Percentiles rank a stretch among this genome's conserved stretches.
Conservation (phyloP, 768 basidiomycete species). For the Boletus sp. region DNA sequence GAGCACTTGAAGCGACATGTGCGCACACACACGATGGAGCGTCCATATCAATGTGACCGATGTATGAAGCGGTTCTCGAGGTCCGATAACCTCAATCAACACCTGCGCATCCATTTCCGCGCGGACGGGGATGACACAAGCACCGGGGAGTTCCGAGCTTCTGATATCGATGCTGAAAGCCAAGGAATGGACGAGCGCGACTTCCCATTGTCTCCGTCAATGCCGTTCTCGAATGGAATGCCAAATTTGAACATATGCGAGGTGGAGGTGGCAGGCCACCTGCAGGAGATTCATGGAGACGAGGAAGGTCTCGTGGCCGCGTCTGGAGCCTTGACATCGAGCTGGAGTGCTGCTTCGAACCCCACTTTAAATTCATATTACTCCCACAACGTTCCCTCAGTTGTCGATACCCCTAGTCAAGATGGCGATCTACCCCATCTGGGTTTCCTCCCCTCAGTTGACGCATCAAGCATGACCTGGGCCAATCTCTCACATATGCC, state of each 20-base stretch:
- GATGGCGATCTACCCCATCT: slow-evolving; percentile 21
- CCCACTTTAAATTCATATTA: slow-evolving; percentile 25
- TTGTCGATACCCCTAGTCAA: slow-evolving; percentile 17
- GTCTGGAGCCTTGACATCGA: slow-evolving; percentile 17
- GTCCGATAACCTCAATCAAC: slow-evolving; percentile 87
- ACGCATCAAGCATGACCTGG: slow-evolving; percentile 27
- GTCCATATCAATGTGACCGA: slow-evolving; percentile 70
- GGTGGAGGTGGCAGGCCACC: slow-evolving; percentile 55
- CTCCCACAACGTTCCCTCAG: slow-evolving; percentile 14
- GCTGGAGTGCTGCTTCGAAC: slow-evolving; percentile 15
- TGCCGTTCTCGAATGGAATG: slow-evolving; percentile 30
- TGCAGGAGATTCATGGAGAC: slow-evolving; percentile 56
- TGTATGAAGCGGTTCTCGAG: slow-evolving; percentile 85
- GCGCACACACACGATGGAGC: slow-evolving; percentile 86
- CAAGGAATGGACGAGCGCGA: slow-evolving; percentile 37
- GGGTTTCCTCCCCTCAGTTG: slow-evolving; percentile 21
- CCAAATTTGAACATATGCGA: slow-evolving; percentile 57
- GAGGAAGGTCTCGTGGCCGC: slow-evolving; percentile 53
- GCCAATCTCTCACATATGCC: slow-evolving; percentile 16
- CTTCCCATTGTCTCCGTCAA: slow-evolving; percentile 21
- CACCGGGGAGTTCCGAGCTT: slow-evolving; percentile 27
- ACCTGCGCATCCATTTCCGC: slow-evolving; percentile 70
- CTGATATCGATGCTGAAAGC: slow-evolving; percentile 33
- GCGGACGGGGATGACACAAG: slow-evolving; percentile 30
- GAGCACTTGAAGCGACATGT: slow-evolving; percentile 89